Conservation (phyloP, 345 rosid species). For the Punica granatum region DNA sequence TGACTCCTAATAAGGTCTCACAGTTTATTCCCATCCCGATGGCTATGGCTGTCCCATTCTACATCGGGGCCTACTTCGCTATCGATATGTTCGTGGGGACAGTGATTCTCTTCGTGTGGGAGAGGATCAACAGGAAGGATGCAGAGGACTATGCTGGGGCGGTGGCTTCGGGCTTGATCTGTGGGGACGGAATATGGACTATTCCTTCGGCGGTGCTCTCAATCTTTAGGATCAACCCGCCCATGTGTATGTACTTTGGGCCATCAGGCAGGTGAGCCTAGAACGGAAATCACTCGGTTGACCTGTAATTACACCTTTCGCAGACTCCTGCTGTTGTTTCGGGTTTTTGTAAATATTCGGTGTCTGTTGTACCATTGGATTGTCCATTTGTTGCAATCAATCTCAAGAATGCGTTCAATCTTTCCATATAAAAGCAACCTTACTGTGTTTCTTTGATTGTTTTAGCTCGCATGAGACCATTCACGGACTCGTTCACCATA, state of each 20-base stretch:
- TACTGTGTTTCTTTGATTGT: background rate
- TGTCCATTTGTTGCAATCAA: background rate
- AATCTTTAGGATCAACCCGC: slow-evolving; percentile 76
- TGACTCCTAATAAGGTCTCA: slow-evolving; percentile 54
- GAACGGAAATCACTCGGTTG: background rate
- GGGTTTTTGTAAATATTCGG: background rate
- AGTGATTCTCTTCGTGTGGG: slow-evolving; percentile 68
- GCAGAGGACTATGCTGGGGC: slow-evolving; percentile 76
- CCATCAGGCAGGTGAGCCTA: slow-evolving; percentile 24
- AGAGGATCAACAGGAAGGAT: slow-evolving; percentile 48
- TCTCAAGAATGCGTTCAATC: background rate
- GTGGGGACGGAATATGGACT: slow-evolving; percentile 93
- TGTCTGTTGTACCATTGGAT: background rate
- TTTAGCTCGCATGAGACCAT: no score
- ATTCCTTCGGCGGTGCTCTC: slow-evolving; percentile 86
- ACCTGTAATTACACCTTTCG: background rate
- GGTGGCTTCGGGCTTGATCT: slow-evolving; percentile 84
- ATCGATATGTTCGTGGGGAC: slow-evolving; percentile 86
- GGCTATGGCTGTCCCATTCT: slow-evolving; percentile 92
- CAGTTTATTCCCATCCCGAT: slow-evolving; percentile 82
- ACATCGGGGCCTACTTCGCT: slow-evolving; percentile 89
- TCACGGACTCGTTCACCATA: no score
- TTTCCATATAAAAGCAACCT: background rate
- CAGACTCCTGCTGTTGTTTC: background rate
- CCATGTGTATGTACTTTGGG: slow-evolving; percentile 91